A percentile compares a stretch with the other conserved stretches of the same genome.
phyloP scores from a whole-genome alignment of 768 basidiomycete genomes.

The Porpolomopsis calyptriformis region DNA sequence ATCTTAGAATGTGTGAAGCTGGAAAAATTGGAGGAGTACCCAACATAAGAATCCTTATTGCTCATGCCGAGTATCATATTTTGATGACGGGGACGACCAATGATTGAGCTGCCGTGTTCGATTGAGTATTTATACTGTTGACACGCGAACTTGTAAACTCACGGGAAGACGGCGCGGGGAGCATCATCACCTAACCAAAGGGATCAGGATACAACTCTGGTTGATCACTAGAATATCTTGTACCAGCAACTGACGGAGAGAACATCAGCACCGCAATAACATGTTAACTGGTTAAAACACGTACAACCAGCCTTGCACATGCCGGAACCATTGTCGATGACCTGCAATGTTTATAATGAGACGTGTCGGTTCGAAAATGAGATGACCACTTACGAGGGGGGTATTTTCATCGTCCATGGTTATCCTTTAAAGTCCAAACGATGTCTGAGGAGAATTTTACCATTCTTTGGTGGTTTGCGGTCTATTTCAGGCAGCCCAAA shows the following conservation, averaged over 20 bases:
- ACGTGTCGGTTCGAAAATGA: conserved; percentile 1
- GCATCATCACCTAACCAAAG: conserved; percentile 63
- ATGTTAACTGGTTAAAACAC: conserved; percentile 25
- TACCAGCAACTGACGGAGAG: conserved; percentile 50
- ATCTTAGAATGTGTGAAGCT: conserved; percentile 8
- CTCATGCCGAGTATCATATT: conserved; percentile 98
- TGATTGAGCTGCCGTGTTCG: conserved; percentile 58
- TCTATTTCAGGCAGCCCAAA: no score
- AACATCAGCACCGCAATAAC: conserved; percentile 10
- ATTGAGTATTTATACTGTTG: conserved; percentile 3
- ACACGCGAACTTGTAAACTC: conserved; percentile 25
- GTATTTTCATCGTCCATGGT: conserved; percentile 60
- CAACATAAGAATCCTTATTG: conserved; percentile 93
- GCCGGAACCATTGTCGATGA: conserved; percentile 92
- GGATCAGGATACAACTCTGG: conserved; percentile 12
- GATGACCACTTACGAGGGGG: conserved; percentile 32
- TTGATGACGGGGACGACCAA: conserved; percentile 89
- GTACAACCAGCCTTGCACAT: conserved; percentile 99
- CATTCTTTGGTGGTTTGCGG: background rate
- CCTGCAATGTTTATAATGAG: conserved; percentile 30
- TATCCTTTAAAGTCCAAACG: conserved; percentile 5
- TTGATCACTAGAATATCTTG: conserved; percentile 6
- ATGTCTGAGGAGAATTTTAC: background rate
- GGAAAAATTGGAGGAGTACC: conserved; percentile 35
- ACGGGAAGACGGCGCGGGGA: conserved; percentile 93